Conservation (phyloP, 2,329 filamentous ascomycete genomes). For the Ambrosiella beaveri region DNA sequence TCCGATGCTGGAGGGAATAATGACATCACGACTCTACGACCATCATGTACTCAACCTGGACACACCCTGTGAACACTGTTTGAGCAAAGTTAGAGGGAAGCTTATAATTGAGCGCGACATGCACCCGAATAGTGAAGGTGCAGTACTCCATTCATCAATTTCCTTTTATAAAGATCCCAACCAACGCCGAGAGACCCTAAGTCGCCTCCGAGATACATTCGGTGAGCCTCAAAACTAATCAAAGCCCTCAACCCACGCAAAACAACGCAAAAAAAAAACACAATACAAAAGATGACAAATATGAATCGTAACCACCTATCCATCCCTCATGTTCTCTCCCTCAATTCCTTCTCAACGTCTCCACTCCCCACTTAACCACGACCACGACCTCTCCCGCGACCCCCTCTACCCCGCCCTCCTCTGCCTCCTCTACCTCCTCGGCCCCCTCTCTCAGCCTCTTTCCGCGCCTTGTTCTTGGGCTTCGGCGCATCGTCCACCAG, state of each 20-base stretch:
- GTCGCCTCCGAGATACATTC: neutral
- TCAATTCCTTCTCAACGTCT: neutral
- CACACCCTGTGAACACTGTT: no score
- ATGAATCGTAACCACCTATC: neutral
- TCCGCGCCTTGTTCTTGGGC: conserved; percentile 98
- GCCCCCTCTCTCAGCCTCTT: conserved; percentile 53
- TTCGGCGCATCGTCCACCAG: conserved; percentile 94
- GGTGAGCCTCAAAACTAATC: neutral
- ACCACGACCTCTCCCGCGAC: conserved; percentile 29
- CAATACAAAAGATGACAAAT: neutral
- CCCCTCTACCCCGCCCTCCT: conserved; percentile 36
- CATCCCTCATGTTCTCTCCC: neutral
- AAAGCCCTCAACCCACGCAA: neutral
- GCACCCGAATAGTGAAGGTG: neutral
- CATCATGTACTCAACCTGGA: no score
- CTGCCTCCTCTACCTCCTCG: conserved; percentile 34
- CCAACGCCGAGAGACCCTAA: conserved; percentile 7
- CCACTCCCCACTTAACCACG: conserved; percentile 15
- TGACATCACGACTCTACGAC: neutral
- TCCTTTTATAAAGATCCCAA: conserved; percentile 18
- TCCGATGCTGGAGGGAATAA: conserved; percentile 59
- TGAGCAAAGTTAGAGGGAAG: no score
- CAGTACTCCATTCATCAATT: conserved; percentile 5
- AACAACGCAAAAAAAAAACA: conserved; percentile 1
- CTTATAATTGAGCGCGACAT: no score